Conservation (phyloP, 768 basidiomycete genomes). For the Tylopilus rubrobrunneus region DNA sequence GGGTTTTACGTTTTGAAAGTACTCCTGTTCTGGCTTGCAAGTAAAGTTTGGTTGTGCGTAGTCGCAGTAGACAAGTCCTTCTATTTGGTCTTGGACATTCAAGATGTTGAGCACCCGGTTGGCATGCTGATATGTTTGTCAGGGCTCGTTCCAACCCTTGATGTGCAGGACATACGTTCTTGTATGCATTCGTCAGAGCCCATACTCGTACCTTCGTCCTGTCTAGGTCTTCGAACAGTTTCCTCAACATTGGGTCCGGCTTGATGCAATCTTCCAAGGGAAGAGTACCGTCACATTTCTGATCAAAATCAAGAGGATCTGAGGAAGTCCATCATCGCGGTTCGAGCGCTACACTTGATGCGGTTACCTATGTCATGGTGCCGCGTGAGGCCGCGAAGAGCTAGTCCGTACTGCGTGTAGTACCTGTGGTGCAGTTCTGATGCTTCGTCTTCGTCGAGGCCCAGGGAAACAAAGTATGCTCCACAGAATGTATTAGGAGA, state of each 20-base stretch:
- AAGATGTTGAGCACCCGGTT: constrained; percentile 74
- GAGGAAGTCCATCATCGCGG: constrained; percentile 6
- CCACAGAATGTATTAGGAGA: not conserved
- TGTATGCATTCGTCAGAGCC: constrained; percentile 85
- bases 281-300: constrained; percentile 77
- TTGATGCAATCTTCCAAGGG: constrained; percentile 78
- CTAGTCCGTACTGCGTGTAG: constrained; percentile 79
- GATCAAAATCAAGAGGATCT: constrained; percentile 84
- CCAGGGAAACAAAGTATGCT: constrained; percentile 76
- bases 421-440: constrained; percentile 66
- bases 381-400: constrained; percentile 69
- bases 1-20: constrained; percentile 52
- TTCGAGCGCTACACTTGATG: not conserved
- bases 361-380: constrained; percentile 70
- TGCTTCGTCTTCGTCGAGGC: constrained; percentile 65
- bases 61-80: constrained; percentile 77
- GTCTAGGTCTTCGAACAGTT: constrained; percentile 77
- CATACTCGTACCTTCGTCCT: constrained; percentile 73
- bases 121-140: constrained; percentile 57
- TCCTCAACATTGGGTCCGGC: constrained; percentile 56
- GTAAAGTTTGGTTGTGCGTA: constrained; percentile 62
- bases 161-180: constrained; percentile 44
- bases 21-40: constrained; percentile 80
- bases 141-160: constrained; percentile 1
- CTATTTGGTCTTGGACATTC: constrained; percentile 64